Evolutionary conservation across 2,329 filamentous ascomycete genomes (phyloP).

Genomic region (Teratosphaeria gauchensis): DNA sequence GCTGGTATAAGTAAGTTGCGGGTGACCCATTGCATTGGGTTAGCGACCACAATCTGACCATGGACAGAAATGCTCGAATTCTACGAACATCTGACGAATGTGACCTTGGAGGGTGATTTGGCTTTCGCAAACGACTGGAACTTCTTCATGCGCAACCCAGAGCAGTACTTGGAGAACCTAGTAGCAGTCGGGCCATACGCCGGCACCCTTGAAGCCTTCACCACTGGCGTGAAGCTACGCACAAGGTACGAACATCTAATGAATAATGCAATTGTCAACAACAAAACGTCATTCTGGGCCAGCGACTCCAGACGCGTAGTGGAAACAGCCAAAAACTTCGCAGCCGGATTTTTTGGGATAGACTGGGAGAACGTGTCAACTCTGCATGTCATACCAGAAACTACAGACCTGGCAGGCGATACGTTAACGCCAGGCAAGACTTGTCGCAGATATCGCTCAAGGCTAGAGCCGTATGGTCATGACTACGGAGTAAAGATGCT

Average conservation of each 20-base stretch:
- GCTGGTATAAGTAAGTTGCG: conserved; percentile 39
- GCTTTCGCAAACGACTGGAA: conserved; percentile 46
- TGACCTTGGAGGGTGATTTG: conserved; percentile 40
- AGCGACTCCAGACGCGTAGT: conserved; percentile 46
- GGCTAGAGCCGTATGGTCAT: conserved; percentile 34
- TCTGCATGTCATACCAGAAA: conserved; percentile 47
- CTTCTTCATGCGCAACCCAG: conserved; percentile 41
- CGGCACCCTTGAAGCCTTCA: conserved; percentile 45
- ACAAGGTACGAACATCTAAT: conserved; percentile 45
- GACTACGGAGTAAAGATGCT: conserved; percentile 42
- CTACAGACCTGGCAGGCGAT: conserved; percentile 39
- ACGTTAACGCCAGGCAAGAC: conserved; percentile 48
- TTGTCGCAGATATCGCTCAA: conserved; percentile 31
- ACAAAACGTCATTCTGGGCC: conserved; percentile 43
- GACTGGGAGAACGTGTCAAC: conserved; percentile 33
- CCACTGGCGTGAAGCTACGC: conserved; percentile 44
- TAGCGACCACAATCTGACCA: background rate
- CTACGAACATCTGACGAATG: conserved; percentile 37
- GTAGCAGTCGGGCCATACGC: conserved; percentile 48
- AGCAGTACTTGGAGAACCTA: conserved; percentile 42
- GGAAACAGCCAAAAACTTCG: conserved; percentile 48
- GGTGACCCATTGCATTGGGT: background rate
- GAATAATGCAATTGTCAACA: conserved; percentile 15
- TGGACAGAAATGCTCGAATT: conserved; percentile 37
- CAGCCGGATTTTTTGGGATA: conserved; percentile 45